A percentile compares a stretch with the other conserved stretches of the same genome.
Evolutionary conservation across 2,329 filamentous ascomycete species (phyloP).

Genomic region (Monilinia polystroma): DNA sequence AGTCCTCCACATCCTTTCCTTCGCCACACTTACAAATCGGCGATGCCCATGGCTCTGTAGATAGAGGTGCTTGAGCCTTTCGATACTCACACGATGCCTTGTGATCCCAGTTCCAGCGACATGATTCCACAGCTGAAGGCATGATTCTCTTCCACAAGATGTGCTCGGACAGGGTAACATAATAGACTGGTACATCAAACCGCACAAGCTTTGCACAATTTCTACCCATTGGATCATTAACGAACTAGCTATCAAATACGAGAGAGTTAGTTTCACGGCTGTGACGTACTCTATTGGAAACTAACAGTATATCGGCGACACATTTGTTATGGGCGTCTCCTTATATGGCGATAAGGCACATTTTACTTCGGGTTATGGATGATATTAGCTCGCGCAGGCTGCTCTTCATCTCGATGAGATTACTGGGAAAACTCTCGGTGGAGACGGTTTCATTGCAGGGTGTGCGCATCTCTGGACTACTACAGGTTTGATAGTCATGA

Average conservation of each 20-base stretch:
- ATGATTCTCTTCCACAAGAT: constrained; percentile 10
- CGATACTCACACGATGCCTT: background rate
- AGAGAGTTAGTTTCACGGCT: constrained; percentile 4
- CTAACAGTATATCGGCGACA: background rate
- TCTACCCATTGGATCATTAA: background rate
- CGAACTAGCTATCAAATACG: background rate
- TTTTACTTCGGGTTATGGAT: background rate
- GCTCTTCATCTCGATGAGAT: background rate
- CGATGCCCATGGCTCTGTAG: background rate
- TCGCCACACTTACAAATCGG: background rate
- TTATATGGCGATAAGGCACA: background rate
- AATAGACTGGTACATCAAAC: too few species aligned
- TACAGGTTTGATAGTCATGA: background rate
- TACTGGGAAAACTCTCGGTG: background rate
- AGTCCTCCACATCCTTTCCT: constrained; percentile 8
- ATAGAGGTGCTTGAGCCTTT: background rate
- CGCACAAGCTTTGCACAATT: too few species aligned
- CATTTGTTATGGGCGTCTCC: background rate
- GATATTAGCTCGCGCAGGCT: background rate
- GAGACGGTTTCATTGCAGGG: background rate
- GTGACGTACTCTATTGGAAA: background rate
- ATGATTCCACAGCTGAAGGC: constrained; percentile 7
- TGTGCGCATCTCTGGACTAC: background rate
- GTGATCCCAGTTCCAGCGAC: background rate
- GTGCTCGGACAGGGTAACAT: background rate